These are phyloP conservation scores for Syncephalastrum sp. DNA, from an alignment of 371 early-diverging fungal species.

Conservation along the genomic window DNA sequence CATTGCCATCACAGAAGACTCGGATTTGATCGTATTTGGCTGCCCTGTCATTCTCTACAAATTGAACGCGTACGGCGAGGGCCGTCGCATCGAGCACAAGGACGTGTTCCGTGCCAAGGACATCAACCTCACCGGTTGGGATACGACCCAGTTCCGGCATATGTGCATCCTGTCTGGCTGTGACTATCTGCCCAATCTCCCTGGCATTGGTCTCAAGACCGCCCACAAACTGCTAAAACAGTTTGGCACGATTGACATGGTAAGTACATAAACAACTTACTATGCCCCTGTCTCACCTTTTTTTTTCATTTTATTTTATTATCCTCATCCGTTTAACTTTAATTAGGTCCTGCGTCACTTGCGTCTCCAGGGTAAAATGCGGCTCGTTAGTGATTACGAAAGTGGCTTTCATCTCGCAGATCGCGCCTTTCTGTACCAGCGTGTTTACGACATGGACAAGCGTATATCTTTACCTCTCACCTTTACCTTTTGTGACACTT, in stretches of 20 bases:
- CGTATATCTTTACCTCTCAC: no score
- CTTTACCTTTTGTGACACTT: no score
- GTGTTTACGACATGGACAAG: constrained; percentile 70
- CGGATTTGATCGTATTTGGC: constrained; percentile 96
- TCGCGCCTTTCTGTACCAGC: constrained; percentile 78
- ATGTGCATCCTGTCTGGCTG: constrained; percentile 97
- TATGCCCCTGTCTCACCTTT: background rate
- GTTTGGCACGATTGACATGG: constrained; percentile 45
- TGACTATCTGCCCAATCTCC: constrained; percentile 88
- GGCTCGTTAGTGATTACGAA: constrained; percentile 59
- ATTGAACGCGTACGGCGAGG: constrained; percentile 73
- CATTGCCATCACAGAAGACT: constrained; percentile 96
- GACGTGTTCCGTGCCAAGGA: constrained; percentile 11
- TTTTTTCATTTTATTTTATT: background rate
- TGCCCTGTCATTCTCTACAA: constrained; percentile 80
- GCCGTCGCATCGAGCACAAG: constrained; percentile 52
- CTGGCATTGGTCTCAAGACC: constrained; percentile 87
- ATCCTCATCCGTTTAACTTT: background rate
- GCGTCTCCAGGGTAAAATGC: constrained; percentile 27
- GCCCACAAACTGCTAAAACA: constrained; percentile 68
- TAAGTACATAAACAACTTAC: constrained; percentile 12
- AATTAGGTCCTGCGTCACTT: constrained; percentile 25
- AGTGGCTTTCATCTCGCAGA: constrained; percentile 70
- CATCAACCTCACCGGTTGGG: constrained; percentile 60
- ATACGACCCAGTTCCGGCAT: constrained; percentile 67